Conservation (phyloP, 2,329 filamentous ascomycete species). For the Talaromyces sp. region DNA sequence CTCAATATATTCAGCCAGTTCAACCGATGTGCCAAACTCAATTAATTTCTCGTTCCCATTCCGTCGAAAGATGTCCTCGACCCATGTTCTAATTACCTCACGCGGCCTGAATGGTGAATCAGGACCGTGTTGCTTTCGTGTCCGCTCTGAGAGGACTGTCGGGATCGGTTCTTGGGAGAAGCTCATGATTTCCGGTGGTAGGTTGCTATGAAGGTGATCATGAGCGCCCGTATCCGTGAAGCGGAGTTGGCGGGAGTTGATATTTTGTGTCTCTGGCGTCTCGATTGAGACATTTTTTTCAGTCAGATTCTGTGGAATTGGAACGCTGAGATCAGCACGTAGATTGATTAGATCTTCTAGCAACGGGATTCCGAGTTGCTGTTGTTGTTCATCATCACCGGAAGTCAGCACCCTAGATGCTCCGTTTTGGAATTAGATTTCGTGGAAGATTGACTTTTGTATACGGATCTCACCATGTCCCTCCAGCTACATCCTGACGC, state of each 20-base stretch:
- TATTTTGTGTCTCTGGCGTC: neutral
- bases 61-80: neutral
- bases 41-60: neutral
- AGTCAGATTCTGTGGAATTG: neutral
- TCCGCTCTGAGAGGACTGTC: conserved; percentile 15
- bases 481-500: conserved; percentile 29
- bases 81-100: neutral
- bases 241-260: neutral
- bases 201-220: conserved; percentile 27
- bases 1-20: neutral
- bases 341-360: neutral
- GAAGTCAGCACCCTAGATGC: neutral
- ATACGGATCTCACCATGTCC: conserved; percentile 27
- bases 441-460: neutral
- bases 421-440: neutral
- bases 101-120: neutral
- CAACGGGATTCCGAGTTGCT: neutral
- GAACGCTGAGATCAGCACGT: neutral
- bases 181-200: conserved; percentile 27
- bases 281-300: neutral
- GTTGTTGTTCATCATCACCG: neutral
- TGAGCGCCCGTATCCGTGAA: neutral
- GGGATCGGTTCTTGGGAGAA: conserved; percentile 30
- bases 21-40: neutral
- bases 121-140: neutral